phyloP scores from a whole-genome alignment of 2,329 filamentous ascomycete species.

The Sarocladium brachiariae region DNA sequence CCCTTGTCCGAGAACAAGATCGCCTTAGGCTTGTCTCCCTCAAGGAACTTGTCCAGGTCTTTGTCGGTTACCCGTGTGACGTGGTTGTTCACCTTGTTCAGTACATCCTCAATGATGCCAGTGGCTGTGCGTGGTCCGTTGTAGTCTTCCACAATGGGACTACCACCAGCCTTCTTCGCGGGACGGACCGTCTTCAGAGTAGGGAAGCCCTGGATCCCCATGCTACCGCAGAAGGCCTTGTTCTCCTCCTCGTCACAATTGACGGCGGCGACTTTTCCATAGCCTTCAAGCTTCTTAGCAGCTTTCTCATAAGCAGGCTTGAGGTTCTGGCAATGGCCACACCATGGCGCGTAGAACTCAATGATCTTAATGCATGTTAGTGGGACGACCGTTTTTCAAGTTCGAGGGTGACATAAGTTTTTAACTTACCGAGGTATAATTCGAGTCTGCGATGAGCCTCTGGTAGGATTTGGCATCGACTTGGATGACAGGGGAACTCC shows the following conservation, averaged over 20 bases:
- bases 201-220: constrained; percentile 91
- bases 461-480: constrained; percentile 75
- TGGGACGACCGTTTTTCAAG: neutral
- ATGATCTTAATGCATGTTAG: constrained; percentile 38
- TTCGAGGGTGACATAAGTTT: neutral
- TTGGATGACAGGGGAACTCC: constrained; percentile 81
- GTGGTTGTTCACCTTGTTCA: constrained; percentile 85
- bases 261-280: constrained; percentile 89
- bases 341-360: constrained; percentile 97
- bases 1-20: constrained; percentile 93
- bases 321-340: constrained; percentile 92
- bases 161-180: constrained; percentile 66
- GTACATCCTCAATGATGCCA: constrained; percentile 77
- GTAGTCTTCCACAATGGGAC: constrained; percentile 85
- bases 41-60: constrained; percentile 69
- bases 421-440: constrained; percentile 82
- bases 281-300: constrained; percentile 78
- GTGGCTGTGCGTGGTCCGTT: constrained; percentile 77
- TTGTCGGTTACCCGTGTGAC: constrained; percentile 77
- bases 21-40: constrained; percentile 69
- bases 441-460: constrained; percentile 76
- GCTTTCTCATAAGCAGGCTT: constrained; percentile 95
- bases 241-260: constrained; percentile 93
- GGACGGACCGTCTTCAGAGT: constrained; percentile 91
- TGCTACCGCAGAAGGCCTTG: constrained; percentile 75